Evolutionary conservation across 2,329 filamentous ascomycete genomes (phyloP).

Genomic region (Gaeumannomyces sp.): DNA sequence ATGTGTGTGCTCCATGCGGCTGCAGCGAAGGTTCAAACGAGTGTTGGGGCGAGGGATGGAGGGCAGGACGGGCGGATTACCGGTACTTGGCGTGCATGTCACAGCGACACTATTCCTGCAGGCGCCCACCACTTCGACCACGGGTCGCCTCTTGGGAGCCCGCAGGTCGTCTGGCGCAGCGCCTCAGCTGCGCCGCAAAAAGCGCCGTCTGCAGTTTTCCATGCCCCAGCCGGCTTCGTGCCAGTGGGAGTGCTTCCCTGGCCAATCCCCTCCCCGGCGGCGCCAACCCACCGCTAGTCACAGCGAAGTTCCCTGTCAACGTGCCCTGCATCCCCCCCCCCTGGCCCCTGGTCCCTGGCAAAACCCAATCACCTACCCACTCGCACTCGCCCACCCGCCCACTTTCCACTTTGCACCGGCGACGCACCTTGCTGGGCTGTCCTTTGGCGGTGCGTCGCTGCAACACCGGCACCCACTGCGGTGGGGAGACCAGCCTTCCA

Average conservation of each 20-base stretch:
- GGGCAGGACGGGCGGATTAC: constrained; percentile 1
- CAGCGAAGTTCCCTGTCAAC: constrained; percentile 8
- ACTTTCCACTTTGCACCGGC: constrained; percentile 3
- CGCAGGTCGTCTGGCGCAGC: neutral
- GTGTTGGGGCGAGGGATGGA: neutral
- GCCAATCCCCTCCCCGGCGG: neutral
- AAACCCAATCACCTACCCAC: constrained; percentile 3
- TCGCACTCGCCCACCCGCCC: constrained; percentile 1
- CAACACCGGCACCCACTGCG: neutral
- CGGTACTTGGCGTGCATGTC: constrained; percentile 6
- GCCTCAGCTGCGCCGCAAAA: constrained; percentile 7
- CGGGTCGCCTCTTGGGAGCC: neutral
- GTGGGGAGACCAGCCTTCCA: neutral
- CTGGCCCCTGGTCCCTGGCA: constrained; percentile 1
- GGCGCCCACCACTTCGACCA: constrained; percentile 1
- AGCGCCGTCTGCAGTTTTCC: constrained; percentile 1
- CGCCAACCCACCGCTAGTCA: constrained; percentile 6
- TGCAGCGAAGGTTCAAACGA: constrained; percentile 1
- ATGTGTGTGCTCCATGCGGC: constrained; percentile 1
- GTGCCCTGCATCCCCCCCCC: constrained; percentile 2
- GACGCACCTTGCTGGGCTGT: neutral
- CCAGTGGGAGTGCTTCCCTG: neutral
- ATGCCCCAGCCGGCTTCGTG: neutral
- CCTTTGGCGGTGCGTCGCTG: neutral
- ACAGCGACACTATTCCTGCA: constrained; percentile 8